Conservation (phyloP, 2,329 filamentous ascomycete species). For the Pseudogymnoascus sp. region DNA sequence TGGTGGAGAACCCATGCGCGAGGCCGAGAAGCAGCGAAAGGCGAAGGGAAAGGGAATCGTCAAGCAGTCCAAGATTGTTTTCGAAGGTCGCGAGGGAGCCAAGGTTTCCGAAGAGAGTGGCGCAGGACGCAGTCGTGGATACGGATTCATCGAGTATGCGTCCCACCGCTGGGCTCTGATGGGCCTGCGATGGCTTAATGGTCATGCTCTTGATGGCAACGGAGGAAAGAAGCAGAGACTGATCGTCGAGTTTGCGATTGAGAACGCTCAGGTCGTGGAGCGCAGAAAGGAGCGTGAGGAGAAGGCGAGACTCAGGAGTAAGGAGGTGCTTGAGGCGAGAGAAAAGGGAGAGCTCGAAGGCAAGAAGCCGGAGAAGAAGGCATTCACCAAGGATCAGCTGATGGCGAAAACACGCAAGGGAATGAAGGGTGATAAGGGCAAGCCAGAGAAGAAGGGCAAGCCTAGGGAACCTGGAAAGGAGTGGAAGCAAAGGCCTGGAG, state of each 20-base stretch:
- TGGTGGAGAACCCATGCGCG: conserved; percentile 70
- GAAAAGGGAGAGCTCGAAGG: conserved; percentile 25
- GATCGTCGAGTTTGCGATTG: conserved; percentile 95
- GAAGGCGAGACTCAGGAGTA: conserved; percentile 39
- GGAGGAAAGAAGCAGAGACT: conserved; percentile 78
- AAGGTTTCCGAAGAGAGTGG: conserved; percentile 73
- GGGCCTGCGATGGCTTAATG: conserved; percentile 90
- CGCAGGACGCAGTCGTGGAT: conserved; percentile 79
- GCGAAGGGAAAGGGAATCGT: conserved; percentile 77
- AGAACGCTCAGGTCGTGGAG: conserved; percentile 92
- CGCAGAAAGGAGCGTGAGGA: conserved; percentile 60
- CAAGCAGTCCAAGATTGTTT: conserved; percentile 88
- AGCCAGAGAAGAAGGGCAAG: conserved; percentile 16
- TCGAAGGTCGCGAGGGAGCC: conserved; percentile 75
- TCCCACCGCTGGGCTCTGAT: conserved; percentile 91
- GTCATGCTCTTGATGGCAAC: conserved; percentile 52
- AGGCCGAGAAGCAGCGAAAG: conserved; percentile 73
- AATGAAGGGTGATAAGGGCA: conserved; percentile 22
- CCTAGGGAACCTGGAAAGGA: conserved; percentile 13
- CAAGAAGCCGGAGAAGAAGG: conserved; percentile 29
- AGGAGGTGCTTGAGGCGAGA: conserved; percentile 29
- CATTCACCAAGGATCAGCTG: conserved; percentile 24
- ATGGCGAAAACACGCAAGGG: conserved; percentile 32
- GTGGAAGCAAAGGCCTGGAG: conserved; percentile 9
- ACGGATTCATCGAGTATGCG: conserved; percentile 95